Base-by-base conservation (phyloP, 2,329 filamentous ascomycete genomes). In the Neoascochyta sp. region DNA sequence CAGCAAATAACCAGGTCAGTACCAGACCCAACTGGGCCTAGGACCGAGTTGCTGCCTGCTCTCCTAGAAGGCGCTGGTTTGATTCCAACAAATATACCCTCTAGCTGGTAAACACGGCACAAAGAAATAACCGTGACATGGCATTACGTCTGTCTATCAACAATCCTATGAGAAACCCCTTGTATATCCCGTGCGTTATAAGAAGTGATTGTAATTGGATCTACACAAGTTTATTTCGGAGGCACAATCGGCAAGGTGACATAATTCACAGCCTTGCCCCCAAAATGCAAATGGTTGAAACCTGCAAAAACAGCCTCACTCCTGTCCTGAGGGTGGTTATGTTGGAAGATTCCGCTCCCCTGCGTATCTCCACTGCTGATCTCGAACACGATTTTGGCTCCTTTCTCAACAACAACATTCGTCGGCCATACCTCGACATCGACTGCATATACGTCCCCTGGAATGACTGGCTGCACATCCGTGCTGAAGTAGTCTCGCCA, bases 371-470 rank as follows among this genome's bases (percentile, higher is more conserved):
- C 58, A 32, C 52, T 54, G 24, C 66, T 56, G 3, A 80, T 63
- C 52, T 80, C 76, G 22, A 81, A 68, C 3, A 78, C 65, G 10
- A 80, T 44, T 45, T 62, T 69, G 0, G 67, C 71, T 0, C 76
- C 76, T 38, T 67, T 65, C 39, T 68, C 69, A 1, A 70, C 60
- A 1, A 80, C 60, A 0, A 81, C 75, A 37, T 78, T 78, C 0
- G 78, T 81, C 0, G 78, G 77, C 79, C 78, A 82, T 0, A 82
- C 53, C 51, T 82, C 78, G 0, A 82, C 64, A 39, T 82, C 78
- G 1, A 81, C 74, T 0, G 52, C 57, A 44, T 83, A 82, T 0
- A 78, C 63, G 32, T 77, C 71, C 0, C 71, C 73, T 0, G 67
- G 61, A 16, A 71, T 66, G 7, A 82, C 76, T 1, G 70, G 65